A percentile compares a stretch with the other conserved stretches of the same genome.
phyloP scores from a whole-genome alignment of 2,329 filamentous ascomycete species.

The Paraphoma sp. region DNA sequence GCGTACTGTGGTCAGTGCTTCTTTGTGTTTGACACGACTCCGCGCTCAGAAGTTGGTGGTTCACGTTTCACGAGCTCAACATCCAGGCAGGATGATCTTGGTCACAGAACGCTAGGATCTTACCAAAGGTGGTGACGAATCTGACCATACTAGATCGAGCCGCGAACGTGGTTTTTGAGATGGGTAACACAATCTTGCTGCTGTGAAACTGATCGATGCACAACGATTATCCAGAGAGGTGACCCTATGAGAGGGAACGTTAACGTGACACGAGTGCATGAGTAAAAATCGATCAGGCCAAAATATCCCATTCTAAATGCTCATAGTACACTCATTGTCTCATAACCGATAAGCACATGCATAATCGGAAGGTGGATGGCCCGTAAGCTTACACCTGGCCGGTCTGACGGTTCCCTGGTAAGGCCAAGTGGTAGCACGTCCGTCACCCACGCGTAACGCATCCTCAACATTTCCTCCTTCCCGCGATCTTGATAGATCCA shows the following conservation, averaged over 20 bases:
- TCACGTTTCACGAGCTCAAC: too few species aligned
- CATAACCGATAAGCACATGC: not conserved
- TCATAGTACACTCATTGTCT: not conserved
- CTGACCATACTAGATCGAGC: too few species aligned
- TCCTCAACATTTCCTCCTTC: not conserved
- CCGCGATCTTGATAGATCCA: too few species aligned
- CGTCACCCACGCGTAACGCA: not conserved
- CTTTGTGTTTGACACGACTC: too few species aligned
- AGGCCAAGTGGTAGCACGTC: not conserved
- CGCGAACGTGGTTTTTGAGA: too few species aligned
- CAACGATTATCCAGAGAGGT: too few species aligned
- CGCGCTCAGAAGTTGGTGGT: not conserved
- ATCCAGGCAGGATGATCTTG: too few species aligned
- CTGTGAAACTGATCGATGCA: too few species aligned
- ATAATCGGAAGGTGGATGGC: not conserved
- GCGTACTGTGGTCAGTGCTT: not conserved
- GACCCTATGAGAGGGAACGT: too few species aligned
- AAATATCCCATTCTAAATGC: not conserved
- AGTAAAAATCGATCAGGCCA: not conserved
- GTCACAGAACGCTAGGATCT: too few species aligned
- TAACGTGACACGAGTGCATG: not conserved
- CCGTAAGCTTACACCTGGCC: not conserved
- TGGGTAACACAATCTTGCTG: too few species aligned
- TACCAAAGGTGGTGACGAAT: too few species aligned
- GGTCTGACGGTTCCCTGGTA: not conserved